Evolutionary conservation across 306 rosid species (phyloP).

Genomic region (Purshia tridentata): DNA sequence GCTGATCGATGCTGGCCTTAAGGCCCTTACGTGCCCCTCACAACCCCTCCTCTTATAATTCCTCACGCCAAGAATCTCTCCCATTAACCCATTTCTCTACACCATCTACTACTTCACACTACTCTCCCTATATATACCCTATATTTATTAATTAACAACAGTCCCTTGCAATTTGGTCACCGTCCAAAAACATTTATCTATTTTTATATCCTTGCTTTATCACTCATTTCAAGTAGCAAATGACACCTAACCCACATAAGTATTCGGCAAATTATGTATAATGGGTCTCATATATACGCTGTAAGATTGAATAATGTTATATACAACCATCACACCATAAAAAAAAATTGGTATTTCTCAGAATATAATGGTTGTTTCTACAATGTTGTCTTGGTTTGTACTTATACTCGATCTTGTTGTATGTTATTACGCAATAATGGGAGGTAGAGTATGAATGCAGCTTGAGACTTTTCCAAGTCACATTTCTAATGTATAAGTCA

Average conservation of each 20-base stretch:
- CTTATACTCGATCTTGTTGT: conserved; percentile 20
- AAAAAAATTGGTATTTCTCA: not conserved
- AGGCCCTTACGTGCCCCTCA: conserved; percentile 55
- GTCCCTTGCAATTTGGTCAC: conserved; percentile 35
- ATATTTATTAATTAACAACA: not conserved
- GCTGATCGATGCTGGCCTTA: conserved; percentile 47
- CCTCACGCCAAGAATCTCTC: conserved; percentile 68
- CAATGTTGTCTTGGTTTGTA: conserved; percentile 16
- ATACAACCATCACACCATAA: no score
- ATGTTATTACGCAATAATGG: conserved; percentile 21
- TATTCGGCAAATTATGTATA: conserved; percentile 1
- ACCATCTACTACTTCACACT: conserved; percentile 39
- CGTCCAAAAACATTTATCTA: conserved; percentile 18
- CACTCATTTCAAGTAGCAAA: conserved; percentile 9
- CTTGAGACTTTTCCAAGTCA: conserved; percentile 8
- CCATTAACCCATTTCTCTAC: conserved; percentile 30
- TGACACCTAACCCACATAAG: not conserved
- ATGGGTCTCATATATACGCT: no score
- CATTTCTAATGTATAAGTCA: not conserved
- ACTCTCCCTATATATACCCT: not conserved
- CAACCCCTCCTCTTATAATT: conserved; percentile 41
- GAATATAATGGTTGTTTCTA: not conserved
- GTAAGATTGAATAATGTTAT: no score
- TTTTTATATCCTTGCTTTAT: not conserved
- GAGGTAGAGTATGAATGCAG: conserved; percentile 23